Percentiles rank a stretch among this genome's conserved stretches.
These are phyloP conservation scores for Diaporthe eres DNA, from an alignment of 2,329 filamentous ascomycete genomes.

Conservation along the genomic window DNA sequence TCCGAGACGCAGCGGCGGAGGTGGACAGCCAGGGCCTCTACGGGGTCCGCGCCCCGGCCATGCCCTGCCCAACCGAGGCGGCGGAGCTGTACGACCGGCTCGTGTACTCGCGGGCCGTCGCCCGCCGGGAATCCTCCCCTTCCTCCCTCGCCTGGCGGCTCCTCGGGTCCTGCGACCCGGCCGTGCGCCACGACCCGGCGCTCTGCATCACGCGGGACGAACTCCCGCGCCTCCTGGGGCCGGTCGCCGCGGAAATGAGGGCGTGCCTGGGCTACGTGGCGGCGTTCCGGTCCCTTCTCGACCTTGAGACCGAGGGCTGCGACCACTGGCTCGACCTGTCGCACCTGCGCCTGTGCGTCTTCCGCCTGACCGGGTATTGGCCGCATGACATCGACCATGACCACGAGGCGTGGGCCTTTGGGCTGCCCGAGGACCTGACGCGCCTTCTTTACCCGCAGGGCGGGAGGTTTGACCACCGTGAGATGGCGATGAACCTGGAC, in stretches of 20 bases:
- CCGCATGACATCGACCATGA: background rate
- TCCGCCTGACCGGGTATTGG: background rate
- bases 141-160: background rate
- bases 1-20: background rate
- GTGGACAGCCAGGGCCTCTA: background rate
- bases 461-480: background rate
- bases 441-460: conserved; percentile 16
- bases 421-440: background rate
- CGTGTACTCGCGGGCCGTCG: background rate
- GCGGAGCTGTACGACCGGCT: background rate
- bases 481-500: conserved; percentile 18
- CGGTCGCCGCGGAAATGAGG: background rate
- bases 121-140: background rate
- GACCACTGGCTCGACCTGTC: conserved; percentile 2
- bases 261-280: conserved; percentile 6
- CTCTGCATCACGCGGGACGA: background rate
- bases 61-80: background rate
- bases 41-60: background rate
- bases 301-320: background rate
- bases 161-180: background rate
- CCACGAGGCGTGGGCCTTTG: background rate
- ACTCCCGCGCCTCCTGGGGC: background rate
- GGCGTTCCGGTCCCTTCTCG: background rate
- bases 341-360: background rate
- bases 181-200: background rate